Conservation (phyloP, 148 eudicot genomes). For the Drosera capensis region DNA sequence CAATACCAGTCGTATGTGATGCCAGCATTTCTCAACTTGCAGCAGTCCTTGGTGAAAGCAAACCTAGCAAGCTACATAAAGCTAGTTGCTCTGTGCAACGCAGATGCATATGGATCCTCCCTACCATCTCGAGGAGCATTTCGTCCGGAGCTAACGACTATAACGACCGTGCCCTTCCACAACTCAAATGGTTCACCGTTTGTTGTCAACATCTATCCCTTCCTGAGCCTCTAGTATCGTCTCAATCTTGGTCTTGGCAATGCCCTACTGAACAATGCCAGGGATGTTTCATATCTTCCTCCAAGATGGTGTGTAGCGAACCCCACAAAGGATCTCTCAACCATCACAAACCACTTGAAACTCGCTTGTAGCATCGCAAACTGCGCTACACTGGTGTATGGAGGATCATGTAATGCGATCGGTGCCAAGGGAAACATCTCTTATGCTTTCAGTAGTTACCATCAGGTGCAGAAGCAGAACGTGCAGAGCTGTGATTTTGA, state of each 20-base stretch:
- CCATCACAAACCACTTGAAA: slow-evolving; percentile 33
- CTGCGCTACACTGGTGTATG: slow-evolving; percentile 55
- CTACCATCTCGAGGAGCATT: slow-evolving; percentile 79
- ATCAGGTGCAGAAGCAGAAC: slow-evolving; percentile 59
- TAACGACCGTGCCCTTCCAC: slow-evolving; percentile 55
- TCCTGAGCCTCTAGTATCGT: slow-evolving; percentile 59
- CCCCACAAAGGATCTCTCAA: slow-evolving; percentile 42
- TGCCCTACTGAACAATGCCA: slow-evolving; percentile 46
- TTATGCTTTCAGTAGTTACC: slow-evolving; percentile 75
- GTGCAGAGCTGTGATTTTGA: slow-evolving; percentile 66
- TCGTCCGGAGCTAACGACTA: slow-evolving; percentile 52
- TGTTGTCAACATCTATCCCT: slow-evolving; percentile 77
- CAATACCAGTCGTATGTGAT: slow-evolving; percentile 54
- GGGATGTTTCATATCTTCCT: slow-evolving; percentile 54
- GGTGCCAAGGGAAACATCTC: slow-evolving; percentile 76
- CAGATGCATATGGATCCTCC: slow-evolving; percentile 62
- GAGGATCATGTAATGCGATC: slow-evolving; percentile 65
- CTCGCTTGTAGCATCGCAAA: slow-evolving; percentile 68
- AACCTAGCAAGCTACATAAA: slow-evolving; percentile 52
- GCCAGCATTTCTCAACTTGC: slow-evolving; percentile 59
- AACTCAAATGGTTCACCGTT: slow-evolving; percentile 67
- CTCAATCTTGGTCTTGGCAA: slow-evolving; percentile 52
- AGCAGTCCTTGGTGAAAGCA: slow-evolving; percentile 58
- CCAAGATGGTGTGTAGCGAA: slow-evolving; percentile 75
- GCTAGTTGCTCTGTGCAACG: slow-evolving; percentile 83